Evolutionary conservation across 78 protist genomes (phyloP).

Genomic region (Dictyostelium firmibasis): DNA sequence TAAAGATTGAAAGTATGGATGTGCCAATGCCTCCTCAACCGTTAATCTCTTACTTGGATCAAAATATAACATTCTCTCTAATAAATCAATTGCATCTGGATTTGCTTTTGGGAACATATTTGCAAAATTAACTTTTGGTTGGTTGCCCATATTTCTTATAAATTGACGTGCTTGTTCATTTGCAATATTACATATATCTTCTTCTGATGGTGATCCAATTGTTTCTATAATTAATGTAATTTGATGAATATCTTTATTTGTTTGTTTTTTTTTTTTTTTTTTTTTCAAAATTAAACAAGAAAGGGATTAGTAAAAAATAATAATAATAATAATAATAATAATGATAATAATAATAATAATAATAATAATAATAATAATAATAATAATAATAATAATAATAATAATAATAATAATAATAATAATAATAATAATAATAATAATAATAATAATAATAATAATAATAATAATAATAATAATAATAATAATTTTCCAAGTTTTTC

Average conservation of each 20-base stretch:
- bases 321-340: too few relatives aligned
- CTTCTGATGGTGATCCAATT: constrained; percentile 91
- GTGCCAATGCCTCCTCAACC: constrained; percentile 86
- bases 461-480: neutral
- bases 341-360: neutral
- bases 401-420: too few relatives aligned
- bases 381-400: too few relatives aligned
- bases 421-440: neutral
- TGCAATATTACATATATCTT: constrained; percentile 80
- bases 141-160: constrained; percentile 10
- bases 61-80: constrained; percentile 90
- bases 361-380: neutral
- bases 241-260: constrained; percentile 89
- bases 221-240: constrained; percentile 83
- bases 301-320: neutral
- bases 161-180: constrained; percentile 39
- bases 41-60: constrained; percentile 93
- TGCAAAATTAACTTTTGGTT: constrained; percentile 58
- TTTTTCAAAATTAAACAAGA: neutral
- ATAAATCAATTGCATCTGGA: constrained; percentile 90
- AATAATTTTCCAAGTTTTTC: neutral
- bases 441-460: neutral
- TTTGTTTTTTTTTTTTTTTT: too few relatives aligned
- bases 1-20: constrained; percentile 86
- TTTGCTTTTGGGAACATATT: constrained; percentile 68